phyloP scores from a whole-genome alignment of 225 moss, liverwort and hornwort species.

The Sphagnum contortum region DNA sequence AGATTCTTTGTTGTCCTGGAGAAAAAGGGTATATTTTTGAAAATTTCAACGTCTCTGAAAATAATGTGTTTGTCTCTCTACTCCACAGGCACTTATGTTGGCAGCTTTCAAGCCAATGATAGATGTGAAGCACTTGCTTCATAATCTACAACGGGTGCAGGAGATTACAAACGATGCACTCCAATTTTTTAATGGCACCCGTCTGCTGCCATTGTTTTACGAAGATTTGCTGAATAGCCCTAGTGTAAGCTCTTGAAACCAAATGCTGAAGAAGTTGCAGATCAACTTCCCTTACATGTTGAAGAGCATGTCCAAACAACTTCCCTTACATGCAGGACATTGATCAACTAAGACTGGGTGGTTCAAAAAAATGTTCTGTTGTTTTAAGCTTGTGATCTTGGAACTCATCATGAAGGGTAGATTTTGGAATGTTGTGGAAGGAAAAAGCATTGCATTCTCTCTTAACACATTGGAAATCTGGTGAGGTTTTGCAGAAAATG shows the following conservation, averaged over 20 bases:
- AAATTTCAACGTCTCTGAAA: no score
- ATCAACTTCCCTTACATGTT: no score
- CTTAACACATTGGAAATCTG: not conserved
- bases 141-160: constrained; percentile 31
- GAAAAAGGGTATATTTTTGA: no score
- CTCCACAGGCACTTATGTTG: constrained; percentile 38
- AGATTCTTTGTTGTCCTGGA: no score
- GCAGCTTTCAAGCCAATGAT: constrained; percentile 50
- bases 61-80: not conserved
- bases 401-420: no score
- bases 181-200: constrained; percentile 42
- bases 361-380: no score
- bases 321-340: not conserved
- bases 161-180: constrained; percentile 38
- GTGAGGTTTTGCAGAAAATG: constrained; percentile 20
- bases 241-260: constrained; percentile 13
- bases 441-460: not conserved
- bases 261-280: no score
- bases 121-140: constrained; percentile 24
- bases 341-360: not conserved
- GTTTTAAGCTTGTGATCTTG: no score
- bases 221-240: constrained; percentile 45
- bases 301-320: not conserved
- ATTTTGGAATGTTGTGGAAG: no score
- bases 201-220: constrained; percentile 36